Base-by-base conservation (phyloP, 2,329 filamentous ascomycete genomes). In the Botrytis fragariae region DNA sequence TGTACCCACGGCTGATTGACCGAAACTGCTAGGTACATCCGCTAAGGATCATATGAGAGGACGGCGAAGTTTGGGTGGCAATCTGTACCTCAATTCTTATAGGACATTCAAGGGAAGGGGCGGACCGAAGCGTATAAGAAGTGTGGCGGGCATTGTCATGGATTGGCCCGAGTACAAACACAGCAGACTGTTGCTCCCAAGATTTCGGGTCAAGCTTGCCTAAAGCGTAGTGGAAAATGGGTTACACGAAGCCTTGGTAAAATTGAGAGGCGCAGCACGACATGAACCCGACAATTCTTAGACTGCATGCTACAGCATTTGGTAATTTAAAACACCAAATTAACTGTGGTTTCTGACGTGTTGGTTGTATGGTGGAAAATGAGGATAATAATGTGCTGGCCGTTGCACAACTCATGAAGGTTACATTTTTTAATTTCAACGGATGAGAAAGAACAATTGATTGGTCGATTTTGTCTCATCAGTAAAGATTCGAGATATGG, bases 141-240 rank as follows among this genome's bases (percentile, higher is more conserved):
- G 45, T 68, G 62, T 59, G 54, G 61, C n/a, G 69, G 48, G 71
- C 62, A 45, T 57, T 32, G 20, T 67, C 48, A 29, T 29, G 48
- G 62, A 72, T 71, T 68, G 62, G 42, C 39, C 64, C 64, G 64
- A 68, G 45, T 54, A 68, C 51, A 72, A 61, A 68, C 71, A 72
- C 71, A 68, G n/a, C 62, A 72, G 39, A 39, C 51, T 72, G 39
- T 57, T 67, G 62, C 71, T 68, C 71, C 71, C 71, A 72, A 44
- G 71, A 48, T 68, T 72, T 68, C 62, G 71, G 71, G 63, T 68
- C 71, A 72, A 72, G 71, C 71, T 68, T 72, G 62, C 71, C 71
- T 61, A 51, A 65, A 65, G 69, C 62, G 62, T 68, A 54, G 16
- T 35, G 64, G 12, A 5, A 5, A 45, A 22, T 32, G 22, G 65